Conservation (phyloP, 2,329 filamentous ascomycete genomes). For the Scedosporium minutisporum region DNA sequence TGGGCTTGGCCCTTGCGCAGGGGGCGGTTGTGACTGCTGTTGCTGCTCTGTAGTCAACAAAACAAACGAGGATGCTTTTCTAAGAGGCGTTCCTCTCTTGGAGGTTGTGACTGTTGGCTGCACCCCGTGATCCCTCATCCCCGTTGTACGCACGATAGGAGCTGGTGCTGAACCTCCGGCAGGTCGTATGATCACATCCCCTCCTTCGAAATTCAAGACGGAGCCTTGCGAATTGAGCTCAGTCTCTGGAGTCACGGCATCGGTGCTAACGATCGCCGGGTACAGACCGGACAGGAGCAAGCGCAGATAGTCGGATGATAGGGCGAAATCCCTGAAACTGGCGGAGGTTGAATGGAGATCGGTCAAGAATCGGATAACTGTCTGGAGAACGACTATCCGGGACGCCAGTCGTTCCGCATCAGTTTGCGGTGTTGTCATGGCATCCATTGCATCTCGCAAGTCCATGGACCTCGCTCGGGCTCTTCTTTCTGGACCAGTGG, state of each 20-base stretch:
- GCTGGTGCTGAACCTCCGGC: conserved; percentile 51
- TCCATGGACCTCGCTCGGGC: conserved; percentile 55
- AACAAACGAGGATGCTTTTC: conserved; percentile 83
- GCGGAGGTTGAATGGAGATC: conserved; percentile 68
- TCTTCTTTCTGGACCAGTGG: conserved; percentile 14
- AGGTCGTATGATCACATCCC: conserved; percentile 74
- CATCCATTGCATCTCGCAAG: conserved; percentile 48
- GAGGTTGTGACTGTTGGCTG: conserved; percentile 12
- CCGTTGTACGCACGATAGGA: conserved; percentile 54
- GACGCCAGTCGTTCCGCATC: conserved; percentile 13
- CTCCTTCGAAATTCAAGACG: conserved; percentile 73
- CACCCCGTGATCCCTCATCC: not conserved
- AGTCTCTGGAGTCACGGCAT: conserved; percentile 71
- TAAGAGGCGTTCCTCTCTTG: conserved; percentile 51
- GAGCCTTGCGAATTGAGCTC: conserved; percentile 81
- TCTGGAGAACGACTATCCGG: conserved; percentile 60
- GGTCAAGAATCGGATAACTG: conserved; percentile 68
- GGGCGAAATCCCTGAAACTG: conserved; percentile 73
- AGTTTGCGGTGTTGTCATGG: conserved; percentile 4
- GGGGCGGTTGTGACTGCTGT: not conserved
- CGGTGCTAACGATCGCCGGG: conserved; percentile 77
- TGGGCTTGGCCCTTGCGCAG: conserved; percentile 36
- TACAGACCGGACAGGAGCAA: conserved; percentile 73
- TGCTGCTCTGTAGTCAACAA: conserved; percentile 56
- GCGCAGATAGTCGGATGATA: conserved; percentile 71